These are phyloP conservation scores for Carex kokanica DNA, from an alignment of 176 grass and related monocot genomes.

Conservation along the genomic window DNA sequence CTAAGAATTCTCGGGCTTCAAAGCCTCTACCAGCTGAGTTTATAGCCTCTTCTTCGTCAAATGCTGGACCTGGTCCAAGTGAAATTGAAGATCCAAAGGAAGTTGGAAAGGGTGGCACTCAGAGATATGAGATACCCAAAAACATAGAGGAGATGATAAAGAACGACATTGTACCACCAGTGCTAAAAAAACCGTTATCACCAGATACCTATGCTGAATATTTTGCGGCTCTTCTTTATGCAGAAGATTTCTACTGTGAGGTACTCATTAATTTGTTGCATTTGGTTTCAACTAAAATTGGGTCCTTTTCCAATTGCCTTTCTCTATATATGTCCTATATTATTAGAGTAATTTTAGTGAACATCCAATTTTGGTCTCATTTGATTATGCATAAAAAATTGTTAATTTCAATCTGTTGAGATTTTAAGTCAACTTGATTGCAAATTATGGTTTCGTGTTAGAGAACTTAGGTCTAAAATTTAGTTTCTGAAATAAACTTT, in stretches of 20 bases:
- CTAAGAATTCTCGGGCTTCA: neutral
- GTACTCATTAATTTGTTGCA: conserved; percentile 3
- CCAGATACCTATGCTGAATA: conserved; percentile 14
- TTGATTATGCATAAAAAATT: neutral
- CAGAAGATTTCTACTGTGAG: conserved; percentile 32
- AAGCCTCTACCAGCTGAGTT: neutral
- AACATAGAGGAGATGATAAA: conserved; percentile 16
- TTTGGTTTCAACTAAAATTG: neutral
- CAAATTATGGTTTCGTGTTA: no score
- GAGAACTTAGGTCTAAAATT: no score
- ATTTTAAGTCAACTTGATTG: no score
- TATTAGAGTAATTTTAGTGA: neutral
- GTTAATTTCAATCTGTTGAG: no score
- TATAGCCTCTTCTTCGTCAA: neutral
- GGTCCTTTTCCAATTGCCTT: neutral
- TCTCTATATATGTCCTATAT: neutral
- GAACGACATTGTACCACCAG: conserved; percentile 5
- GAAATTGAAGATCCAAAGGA: neutral
- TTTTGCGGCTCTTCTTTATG: conserved; percentile 30
- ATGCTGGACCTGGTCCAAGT: neutral
- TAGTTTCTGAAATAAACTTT: no score
- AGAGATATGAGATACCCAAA: conserved; percentile 29
- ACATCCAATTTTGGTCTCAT: neutral
- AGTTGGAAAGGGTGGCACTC: neutral
- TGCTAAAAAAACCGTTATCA: conserved; percentile 12